These are phyloP conservation scores for Platanus orientalis DNA, from an alignment of 164 flowering plant genomes.

Conservation along the genomic window DNA sequence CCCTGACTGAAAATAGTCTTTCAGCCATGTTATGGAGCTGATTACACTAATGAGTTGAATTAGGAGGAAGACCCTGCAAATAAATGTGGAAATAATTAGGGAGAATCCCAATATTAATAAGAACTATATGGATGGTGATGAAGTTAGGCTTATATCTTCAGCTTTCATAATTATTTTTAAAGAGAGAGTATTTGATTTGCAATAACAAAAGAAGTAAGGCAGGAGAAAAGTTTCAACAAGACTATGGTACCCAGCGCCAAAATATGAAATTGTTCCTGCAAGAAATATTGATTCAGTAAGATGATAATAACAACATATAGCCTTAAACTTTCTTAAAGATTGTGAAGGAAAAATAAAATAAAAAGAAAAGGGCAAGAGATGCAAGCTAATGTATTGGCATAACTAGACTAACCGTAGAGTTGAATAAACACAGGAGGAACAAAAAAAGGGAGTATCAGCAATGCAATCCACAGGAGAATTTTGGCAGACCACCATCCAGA, in stretches of 20 bases:
- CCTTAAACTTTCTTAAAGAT: no score
- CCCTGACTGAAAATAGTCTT: slow-evolving; percentile 57
- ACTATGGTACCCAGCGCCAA: slow-evolving; percentile 81
- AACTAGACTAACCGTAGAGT: slow-evolving; percentile 61
- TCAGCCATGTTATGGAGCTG: slow-evolving; percentile 83
- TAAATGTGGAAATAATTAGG: slow-evolving; percentile 5
- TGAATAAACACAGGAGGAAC: slow-evolving; percentile 53
- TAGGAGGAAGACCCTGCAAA: slow-evolving; percentile 75
- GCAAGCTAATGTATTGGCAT: no score
- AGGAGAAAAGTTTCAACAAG: slow-evolving; percentile 5
- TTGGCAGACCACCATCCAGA: slow-evolving; percentile 91
- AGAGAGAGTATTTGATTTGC: not conserved
- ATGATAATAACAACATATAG: slow-evolving; percentile 1
- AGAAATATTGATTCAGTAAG: slow-evolving; percentile 12
- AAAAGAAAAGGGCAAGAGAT: not conserved
- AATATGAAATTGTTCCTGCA: slow-evolving; percentile 80
- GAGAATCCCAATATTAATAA: no score
- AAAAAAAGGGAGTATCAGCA: slow-evolving; percentile 52
- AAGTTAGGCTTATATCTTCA: not conserved
- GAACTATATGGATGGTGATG: not conserved
- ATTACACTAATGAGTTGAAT: slow-evolving; percentile 84
- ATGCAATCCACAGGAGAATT: slow-evolving; percentile 42
- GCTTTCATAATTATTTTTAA: not conserved
- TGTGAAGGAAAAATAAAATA: not conserved
- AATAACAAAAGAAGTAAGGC: not conserved